phyloP scores from a whole-genome alignment of 2,329 filamentous ascomycete species.

The Lasiodiplodia theobromae region DNA sequence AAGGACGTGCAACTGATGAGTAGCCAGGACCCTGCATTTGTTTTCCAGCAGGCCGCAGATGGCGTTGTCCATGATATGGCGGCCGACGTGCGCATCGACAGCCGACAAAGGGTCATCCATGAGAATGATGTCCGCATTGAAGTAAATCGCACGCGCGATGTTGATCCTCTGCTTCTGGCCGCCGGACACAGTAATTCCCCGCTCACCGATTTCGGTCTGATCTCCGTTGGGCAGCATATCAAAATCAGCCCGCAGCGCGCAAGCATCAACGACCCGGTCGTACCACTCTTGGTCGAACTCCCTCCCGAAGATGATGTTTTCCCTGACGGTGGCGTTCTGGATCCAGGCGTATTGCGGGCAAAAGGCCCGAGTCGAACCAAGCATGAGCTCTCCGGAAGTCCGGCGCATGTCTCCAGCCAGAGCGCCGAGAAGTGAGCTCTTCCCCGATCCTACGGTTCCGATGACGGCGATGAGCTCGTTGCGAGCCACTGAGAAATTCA shows the following conservation, averaged over 20 bases:
- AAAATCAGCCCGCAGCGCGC: conserved; percentile 82
- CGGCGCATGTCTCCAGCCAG: conserved; percentile 94
- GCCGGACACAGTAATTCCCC: conserved; percentile 93
- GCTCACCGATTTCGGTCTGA: conserved; percentile 90
- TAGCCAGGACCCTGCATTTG: conserved; percentile 90
- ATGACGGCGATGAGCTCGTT: conserved; percentile 87
- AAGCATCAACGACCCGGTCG: conserved; percentile 81
- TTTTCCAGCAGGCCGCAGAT: conserved; percentile 87
- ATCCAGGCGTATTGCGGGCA: conserved; percentile 99
- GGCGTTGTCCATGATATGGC: conserved; percentile 87
- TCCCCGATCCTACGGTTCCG: conserved; percentile 86
- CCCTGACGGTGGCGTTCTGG: conserved; percentile 83
- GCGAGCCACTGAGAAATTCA: conserved; percentile 72
- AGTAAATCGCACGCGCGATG: conserved; percentile 81
- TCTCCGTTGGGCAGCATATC: conserved; percentile 94
- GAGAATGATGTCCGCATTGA: conserved; percentile 67
- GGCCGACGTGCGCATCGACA: conserved; percentile 66
- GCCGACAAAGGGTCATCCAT: conserved; percentile 70
- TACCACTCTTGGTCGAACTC: conserved; percentile 77
- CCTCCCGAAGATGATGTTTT: conserved; percentile 94
- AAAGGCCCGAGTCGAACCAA: conserved; percentile 84
- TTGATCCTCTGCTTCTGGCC: conserved; percentile 96
- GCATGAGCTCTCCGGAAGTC: conserved; percentile 73
- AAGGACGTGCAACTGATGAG: conserved; percentile 93
- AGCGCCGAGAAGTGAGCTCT: conserved; percentile 86